These are phyloP conservation scores for Cryptosporidium bovis DNA, from an alignment of 169 alveolate species.

Conservation along the genomic window DNA sequence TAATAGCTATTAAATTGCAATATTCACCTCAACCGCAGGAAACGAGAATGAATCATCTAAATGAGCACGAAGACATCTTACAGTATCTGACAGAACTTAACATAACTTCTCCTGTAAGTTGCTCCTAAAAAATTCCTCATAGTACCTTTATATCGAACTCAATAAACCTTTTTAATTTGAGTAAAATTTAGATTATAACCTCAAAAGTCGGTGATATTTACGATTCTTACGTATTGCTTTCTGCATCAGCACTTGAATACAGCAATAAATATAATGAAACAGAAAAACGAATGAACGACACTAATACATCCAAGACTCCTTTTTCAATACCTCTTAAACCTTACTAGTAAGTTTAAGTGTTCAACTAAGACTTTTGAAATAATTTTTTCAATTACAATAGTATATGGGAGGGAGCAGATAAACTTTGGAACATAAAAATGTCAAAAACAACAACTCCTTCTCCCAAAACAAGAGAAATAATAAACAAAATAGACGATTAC, in stretches of 20 bases:
- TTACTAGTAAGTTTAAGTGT: constrained; percentile 48
- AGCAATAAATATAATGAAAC: not conserved
- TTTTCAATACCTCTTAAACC: constrained; percentile 67
- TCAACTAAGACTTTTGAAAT: not conserved
- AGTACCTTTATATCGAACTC: no score
- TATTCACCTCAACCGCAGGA: constrained; percentile 2
- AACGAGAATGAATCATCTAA: constrained; percentile 27
- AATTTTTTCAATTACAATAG: not conserved
- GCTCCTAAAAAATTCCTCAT: no score
- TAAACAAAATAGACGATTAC: constrained; percentile 30
- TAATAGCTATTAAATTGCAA: no score
- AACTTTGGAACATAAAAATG: constrained; percentile 47
- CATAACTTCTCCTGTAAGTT: constrained; percentile 69
- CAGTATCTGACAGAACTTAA: constrained; percentile 40
- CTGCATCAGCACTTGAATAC: constrained; percentile 70
- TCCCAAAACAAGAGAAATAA: constrained; percentile 45
- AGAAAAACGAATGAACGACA: not conserved
- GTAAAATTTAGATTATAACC: not conserved
- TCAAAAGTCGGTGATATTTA: constrained; percentile 52
- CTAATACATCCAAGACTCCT: constrained; percentile 16
- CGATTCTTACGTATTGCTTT: constrained; percentile 61
- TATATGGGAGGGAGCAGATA: constrained; percentile 64
- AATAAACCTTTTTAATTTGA: not conserved
- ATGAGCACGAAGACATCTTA: constrained; percentile 44
- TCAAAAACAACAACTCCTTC: constrained; percentile 61